phyloP scores from a whole-genome alignment of 2,329 filamentous ascomycete species.

The Fusarium siculi region DNA sequence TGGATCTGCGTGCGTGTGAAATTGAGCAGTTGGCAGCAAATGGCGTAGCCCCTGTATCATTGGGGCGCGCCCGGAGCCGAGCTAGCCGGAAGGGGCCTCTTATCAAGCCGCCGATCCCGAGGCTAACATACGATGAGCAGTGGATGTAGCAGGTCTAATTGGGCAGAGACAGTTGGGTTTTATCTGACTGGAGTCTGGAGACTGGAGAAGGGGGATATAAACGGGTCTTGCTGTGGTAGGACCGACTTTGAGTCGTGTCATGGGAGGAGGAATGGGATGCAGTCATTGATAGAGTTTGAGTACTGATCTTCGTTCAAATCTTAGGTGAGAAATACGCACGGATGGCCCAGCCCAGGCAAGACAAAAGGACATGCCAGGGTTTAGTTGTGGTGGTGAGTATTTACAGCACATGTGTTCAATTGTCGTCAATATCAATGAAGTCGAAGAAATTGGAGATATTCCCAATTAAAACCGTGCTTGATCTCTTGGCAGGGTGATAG shows the following conservation, averaged over 20 bases:
- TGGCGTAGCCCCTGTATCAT: conserved; percentile 5
- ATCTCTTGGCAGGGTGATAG: conserved; percentile 16
- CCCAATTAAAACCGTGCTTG: conserved; percentile 17
- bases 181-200: conserved; percentile 5
- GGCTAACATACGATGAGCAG: conserved; percentile 2
- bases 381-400: neutral
- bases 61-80: conserved; percentile 9
- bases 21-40: neutral
- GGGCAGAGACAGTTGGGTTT: neutral
- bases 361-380: neutral
- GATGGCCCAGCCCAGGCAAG: neutral
- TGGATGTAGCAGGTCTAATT: neutral
- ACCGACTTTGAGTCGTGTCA: neutral
- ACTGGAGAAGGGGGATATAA: neutral
- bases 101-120: conserved; percentile 24
- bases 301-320: neutral
- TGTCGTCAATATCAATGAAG: neutral
- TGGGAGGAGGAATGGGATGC: conserved; percentile 6
- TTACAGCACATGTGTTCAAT: accelerated
- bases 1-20: conserved; percentile 1
- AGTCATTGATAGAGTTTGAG: conserved; percentile 10
- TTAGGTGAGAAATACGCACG: neutral
- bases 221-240: neutral
- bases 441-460: neutral
- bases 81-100: conserved; percentile 18